Percentiles rank a stretch among this genome's conserved stretches.
Evolutionary conservation across 2,329 filamentous ascomycete genomes (phyloP).

Genomic region (Colletotrichum sublineola): DNA sequence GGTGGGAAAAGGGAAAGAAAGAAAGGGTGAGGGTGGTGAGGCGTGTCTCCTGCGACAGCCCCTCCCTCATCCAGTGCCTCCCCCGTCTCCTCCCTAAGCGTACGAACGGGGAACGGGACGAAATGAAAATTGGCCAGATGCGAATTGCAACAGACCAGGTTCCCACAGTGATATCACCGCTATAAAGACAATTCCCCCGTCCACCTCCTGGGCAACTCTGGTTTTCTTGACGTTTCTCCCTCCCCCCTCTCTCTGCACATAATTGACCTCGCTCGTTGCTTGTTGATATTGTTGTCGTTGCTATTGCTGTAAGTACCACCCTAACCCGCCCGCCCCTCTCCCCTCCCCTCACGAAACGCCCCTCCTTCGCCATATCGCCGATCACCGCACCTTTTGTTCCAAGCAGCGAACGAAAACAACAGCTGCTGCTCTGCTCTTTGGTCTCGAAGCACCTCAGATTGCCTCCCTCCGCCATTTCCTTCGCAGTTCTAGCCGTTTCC

Average conservation of each 20-base stretch:
- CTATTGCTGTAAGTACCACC: constrained; percentile 33
- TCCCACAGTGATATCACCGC: constrained; percentile 43
- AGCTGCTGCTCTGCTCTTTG: constrained; percentile 2
- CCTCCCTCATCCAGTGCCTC: constrained; percentile 6
- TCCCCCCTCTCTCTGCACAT: constrained; percentile 6
- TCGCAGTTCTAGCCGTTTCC: constrained; percentile 9
- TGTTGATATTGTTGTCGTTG: constrained; percentile 20
- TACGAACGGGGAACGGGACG: constrained; percentile 34
- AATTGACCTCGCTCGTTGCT: constrained; percentile 31
- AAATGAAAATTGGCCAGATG: constrained; percentile 43
- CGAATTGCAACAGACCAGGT: constrained; percentile 32
- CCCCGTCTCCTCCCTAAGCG: constrained; percentile 17
- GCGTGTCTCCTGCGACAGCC: constrained; percentile 17
- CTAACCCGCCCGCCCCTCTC: neutral
- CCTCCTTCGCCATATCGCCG: constrained; percentile 21
- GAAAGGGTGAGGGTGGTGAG: neutral
- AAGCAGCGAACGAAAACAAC: neutral
- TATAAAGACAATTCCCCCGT: constrained; percentile 41
- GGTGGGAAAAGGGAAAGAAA: constrained; percentile 1
- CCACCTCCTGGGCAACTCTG: constrained; percentile 6
- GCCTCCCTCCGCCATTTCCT: constrained; percentile 17
- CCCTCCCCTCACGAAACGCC: neutral
- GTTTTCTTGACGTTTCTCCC: constrained; percentile 14
- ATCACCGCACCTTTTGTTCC: constrained; percentile 31
- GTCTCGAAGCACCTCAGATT: constrained; percentile 26